Percentiles rank a stretch among this genome's conserved stretches.
phyloP scores from a whole-genome alignment of 2,329 filamentous ascomycete species.

The Ceratocystis ficicola region DNA sequence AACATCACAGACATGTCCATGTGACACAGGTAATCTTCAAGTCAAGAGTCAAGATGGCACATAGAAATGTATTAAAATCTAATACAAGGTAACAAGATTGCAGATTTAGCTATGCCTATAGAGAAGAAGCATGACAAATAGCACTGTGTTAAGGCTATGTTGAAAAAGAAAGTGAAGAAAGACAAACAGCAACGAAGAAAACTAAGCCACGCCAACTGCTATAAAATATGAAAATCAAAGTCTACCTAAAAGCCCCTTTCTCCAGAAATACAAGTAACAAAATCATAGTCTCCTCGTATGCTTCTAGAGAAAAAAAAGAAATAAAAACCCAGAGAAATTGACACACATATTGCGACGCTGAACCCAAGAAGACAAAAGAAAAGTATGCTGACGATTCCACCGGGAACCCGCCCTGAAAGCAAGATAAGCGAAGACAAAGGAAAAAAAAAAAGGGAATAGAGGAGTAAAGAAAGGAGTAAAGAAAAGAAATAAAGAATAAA shows the following conservation, averaged over 20 bases:
- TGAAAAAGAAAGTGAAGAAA: background rate
- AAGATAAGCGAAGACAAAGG: constrained; percentile 11
- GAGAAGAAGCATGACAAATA: background rate
- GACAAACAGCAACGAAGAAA: background rate
- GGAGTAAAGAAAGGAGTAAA: background rate
- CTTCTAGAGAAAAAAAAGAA: background rate
- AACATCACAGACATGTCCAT: background rate
- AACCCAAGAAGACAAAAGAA: constrained; percentile 5
- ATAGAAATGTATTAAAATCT: background rate
- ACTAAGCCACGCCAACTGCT: background rate
- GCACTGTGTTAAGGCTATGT: background rate
- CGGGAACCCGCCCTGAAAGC: background rate
- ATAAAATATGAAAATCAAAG: background rate
- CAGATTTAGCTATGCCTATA: too few relatives aligned
- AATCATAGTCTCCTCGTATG: background rate
- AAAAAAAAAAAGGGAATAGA: background rate
- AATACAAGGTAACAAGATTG: background rate
- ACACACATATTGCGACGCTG: background rate
- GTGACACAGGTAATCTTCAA: background rate
- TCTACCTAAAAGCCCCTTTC: background rate
- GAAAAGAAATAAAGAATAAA: background rate
- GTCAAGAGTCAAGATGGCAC: background rate
- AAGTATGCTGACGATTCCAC: background rate
- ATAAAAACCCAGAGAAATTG: background rate
- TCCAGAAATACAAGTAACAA: background rate